Evolutionary conservation across 352 stramenopile genomes (phyloP).

Genomic region (Pythium insidiosum): DNA sequence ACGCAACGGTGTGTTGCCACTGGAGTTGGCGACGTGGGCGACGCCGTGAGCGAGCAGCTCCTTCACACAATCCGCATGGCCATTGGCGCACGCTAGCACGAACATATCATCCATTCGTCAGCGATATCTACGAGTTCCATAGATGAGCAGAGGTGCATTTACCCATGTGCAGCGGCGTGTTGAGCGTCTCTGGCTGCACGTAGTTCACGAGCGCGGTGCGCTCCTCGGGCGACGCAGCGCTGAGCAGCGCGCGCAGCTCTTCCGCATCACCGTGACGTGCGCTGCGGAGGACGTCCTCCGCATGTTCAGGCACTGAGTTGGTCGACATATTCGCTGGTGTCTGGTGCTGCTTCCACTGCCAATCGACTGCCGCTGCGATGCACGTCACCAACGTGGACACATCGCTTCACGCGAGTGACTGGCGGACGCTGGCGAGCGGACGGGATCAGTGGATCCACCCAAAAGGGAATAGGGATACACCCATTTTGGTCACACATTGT

Average conservation of each 20-base stretch:
- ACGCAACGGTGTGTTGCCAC: slow-evolving; percentile 73
- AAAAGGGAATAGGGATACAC: too few relatives aligned
- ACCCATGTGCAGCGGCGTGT: slow-evolving; percentile 85
- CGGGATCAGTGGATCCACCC: too few relatives aligned
- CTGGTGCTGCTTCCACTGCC: too few relatives aligned
- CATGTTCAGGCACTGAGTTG: slow-evolving; percentile 14
- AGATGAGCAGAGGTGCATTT: too few relatives aligned
- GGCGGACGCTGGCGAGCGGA: too few relatives aligned
- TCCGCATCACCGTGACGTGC: slow-evolving; percentile 67
- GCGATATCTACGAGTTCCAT: too few relatives aligned
- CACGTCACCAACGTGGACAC: too few relatives aligned
- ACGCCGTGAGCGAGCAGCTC: slow-evolving; percentile 46
- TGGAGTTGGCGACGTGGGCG: slow-evolving; percentile 58
- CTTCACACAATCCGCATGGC: slow-evolving; percentile 51
- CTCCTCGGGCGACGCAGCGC: slow-evolving; percentile 7
- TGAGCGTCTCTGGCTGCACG: slow-evolving; percentile 60
- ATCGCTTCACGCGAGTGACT: too few relatives aligned
- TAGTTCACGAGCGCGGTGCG: slow-evolving; percentile 52
- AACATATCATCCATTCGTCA: too few relatives aligned
- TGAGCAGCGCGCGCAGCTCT: slow-evolving; percentile 40
- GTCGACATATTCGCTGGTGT: background rate
- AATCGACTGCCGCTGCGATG: too few relatives aligned
- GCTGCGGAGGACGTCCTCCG: slow-evolving; percentile 50
- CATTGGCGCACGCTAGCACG: slow-evolving; percentile 81
- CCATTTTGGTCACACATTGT: too few relatives aligned